Evolutionary conservation across 148 eudicot genomes (phyloP).

Genomic region (Rhododendron williamsianum): DNA sequence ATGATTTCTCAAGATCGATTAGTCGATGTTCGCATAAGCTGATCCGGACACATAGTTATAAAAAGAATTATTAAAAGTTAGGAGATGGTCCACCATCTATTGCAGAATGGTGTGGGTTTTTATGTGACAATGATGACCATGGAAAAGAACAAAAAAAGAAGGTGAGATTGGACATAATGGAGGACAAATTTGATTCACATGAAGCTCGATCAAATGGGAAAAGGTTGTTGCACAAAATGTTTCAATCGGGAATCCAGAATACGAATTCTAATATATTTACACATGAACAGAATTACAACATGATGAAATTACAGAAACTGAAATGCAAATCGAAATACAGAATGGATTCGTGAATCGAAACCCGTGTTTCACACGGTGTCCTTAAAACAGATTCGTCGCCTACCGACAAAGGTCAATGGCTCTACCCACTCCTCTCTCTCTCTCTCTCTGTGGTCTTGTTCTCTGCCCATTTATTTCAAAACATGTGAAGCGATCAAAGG

Average conservation of each 20-base stretch:
- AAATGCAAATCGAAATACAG: too few species aligned
- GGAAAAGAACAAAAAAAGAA: not conserved
- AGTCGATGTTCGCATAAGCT: too few species aligned
- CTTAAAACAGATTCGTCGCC: too few species aligned
- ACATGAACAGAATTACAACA: too few species aligned
- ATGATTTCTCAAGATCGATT: not conserved
- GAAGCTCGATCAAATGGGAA: not conserved
- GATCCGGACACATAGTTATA: too few species aligned
- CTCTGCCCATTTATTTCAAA: not conserved
- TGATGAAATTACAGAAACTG: too few species aligned
- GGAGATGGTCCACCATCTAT: not conserved
- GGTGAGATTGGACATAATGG: not conserved
- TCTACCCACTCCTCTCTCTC: not conserved
- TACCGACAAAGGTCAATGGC: too few species aligned
- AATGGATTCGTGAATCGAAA: too few species aligned
- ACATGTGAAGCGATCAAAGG: not conserved
- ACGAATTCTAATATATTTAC: too few species aligned
- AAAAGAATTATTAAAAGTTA: not conserved
- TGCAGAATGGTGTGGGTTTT: not conserved
- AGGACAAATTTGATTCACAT: constrained; percentile 7
- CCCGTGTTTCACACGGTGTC: too few species aligned
- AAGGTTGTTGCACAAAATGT: too few species aligned
- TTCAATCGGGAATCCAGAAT: too few species aligned
- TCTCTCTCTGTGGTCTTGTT: not conserved
- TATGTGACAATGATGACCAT: not conserved